Evolutionary conservation across 1,139 yeast genomes (phyloP).

Genomic region (Kodamaea plutei): DNA sequence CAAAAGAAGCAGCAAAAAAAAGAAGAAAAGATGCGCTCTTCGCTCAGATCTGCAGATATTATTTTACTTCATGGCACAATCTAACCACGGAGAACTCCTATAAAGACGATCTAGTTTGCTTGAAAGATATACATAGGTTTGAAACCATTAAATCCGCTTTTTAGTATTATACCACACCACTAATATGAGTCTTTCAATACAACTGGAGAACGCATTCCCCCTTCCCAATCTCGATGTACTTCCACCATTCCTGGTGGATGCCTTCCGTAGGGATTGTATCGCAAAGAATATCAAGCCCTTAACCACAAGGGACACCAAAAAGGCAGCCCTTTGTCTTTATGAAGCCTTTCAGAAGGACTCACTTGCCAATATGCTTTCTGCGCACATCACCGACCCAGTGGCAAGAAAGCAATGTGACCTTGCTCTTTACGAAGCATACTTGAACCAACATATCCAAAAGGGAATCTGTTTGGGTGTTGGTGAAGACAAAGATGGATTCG

Average conservation of each 20-base stretch:
- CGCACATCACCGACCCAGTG: conserved; percentile 37
- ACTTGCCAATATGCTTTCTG: conserved; percentile 45
- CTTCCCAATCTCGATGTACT: conserved; percentile 8
- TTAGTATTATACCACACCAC: no score
- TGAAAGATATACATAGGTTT: no score
- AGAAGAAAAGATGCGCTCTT: no score
- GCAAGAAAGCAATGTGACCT: conserved; percentile 40
- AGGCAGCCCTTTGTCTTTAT: conserved; percentile 53
- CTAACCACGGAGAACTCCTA: no score
- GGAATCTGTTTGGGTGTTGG: conserved; percentile 53
- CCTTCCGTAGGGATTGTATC: conserved; percentile 6
- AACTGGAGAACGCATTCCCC: background rate
- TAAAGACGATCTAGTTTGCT: no score
- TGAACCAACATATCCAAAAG: conserved; percentile 52
- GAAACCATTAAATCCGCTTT: no score
- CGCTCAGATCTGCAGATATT: background rate
- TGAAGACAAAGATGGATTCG: conserved; percentile 45
- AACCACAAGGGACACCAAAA: conserved; percentile 40
- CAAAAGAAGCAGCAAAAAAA: no score
- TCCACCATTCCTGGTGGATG: conserved; percentile 4
- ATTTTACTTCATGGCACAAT: no score
- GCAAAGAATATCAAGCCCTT: conserved; percentile 24
- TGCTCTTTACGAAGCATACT: conserved; percentile 52
- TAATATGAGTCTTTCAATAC: background rate
- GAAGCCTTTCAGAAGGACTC: conserved; percentile 51